Percentiles rank a stretch among this genome's conserved stretches.
Evolutionary conservation across 306 rosid genomes (phyloP).

Genomic region (Echinosophora koreensis): DNA sequence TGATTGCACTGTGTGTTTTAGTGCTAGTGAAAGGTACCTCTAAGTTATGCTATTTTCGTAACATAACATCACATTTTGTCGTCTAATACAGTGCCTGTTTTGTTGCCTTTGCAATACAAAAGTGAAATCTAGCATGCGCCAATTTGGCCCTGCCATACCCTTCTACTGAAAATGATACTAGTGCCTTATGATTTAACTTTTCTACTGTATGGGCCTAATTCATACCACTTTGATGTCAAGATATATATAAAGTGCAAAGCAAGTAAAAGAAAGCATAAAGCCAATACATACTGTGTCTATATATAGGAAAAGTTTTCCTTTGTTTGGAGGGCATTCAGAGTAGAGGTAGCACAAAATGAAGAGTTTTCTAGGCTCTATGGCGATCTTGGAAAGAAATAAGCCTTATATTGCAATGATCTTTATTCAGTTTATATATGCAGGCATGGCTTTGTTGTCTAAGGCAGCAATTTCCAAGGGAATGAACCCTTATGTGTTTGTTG

Average conservation of each 20-base stretch:
- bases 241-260: slow-evolving; percentile 37
- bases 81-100: slow-evolving; percentile 4
- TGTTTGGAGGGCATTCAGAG: slow-evolving; percentile 17
- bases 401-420: slow-evolving; percentile 80
- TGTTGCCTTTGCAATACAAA: slow-evolving; percentile 35
- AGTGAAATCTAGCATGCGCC: slow-evolving; percentile 44
- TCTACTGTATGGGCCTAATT: slow-evolving; percentile 36
- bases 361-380: slow-evolving; percentile 42
- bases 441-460: slow-evolving; percentile 94
- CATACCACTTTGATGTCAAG: slow-evolving; percentile 41
- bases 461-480: slow-evolving; percentile 89
- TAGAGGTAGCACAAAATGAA: slow-evolving; percentile 48
- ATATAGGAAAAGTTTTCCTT: slow-evolving; percentile 42
- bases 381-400: slow-evolving; percentile 53
- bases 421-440: slow-evolving; percentile 77
- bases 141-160: slow-evolving; percentile 11
- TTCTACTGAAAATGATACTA: slow-evolving; percentile 30
- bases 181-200: slow-evolving; percentile 52
- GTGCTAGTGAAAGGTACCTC: slow-evolving; percentile 45
- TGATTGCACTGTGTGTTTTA: slow-evolving; percentile 28
- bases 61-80: slow-evolving; percentile 34
- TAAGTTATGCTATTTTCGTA: slow-evolving; percentile 6
- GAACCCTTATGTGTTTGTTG: slow-evolving; percentile 90
- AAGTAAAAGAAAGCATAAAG: slow-evolving; percentile 41
- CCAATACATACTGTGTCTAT: slow-evolving; percentile 44